Conservation (phyloP, 345 rosid species). For the Boechera stricta region DNA sequence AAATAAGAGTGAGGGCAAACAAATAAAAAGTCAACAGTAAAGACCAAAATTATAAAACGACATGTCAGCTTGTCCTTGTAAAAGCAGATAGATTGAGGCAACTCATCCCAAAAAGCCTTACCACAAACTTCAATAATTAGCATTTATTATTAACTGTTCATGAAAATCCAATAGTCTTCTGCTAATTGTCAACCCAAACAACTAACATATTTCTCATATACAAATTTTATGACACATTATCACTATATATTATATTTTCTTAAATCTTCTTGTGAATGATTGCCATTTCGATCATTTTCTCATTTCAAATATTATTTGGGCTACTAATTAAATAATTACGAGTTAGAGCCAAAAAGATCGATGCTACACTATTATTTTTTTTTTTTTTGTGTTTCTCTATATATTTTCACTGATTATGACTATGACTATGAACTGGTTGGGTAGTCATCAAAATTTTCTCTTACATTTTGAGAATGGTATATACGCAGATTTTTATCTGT, state of each 20-base stretch:
- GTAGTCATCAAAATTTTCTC: background rate
- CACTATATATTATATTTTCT: background rate
- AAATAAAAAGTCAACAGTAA: slow-evolving; percentile 43
- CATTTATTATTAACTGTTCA: slow-evolving; percentile 39
- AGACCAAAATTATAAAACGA: slow-evolving; percentile 38
- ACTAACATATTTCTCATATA: background rate
- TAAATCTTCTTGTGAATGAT: too few species aligned
- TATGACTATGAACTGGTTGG: background rate
- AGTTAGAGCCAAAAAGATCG: background rate
- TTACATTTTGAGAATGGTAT: slow-evolving; percentile 4
- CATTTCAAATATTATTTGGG: background rate
- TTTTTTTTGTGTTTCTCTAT: background rate
- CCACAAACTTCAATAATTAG: slow-evolving; percentile 44
- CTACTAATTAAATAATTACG: background rate
- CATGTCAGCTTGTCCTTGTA: slow-evolving; percentile 43
- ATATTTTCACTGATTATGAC: background rate
- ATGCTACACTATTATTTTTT: background rate
- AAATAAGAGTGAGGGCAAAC: background rate
- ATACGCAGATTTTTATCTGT: background rate
- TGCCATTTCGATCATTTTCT: background rate
- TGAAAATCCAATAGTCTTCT: slow-evolving; percentile 31
- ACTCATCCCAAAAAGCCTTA: slow-evolving; percentile 39
- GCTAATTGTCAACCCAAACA: slow-evolving; percentile 1
- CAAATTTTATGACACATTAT: background rate
- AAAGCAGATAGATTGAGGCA: slow-evolving; percentile 40